phyloP scores from a whole-genome alignment of 805 yeast species.

The Pichia gijzeniarum region DNA sequence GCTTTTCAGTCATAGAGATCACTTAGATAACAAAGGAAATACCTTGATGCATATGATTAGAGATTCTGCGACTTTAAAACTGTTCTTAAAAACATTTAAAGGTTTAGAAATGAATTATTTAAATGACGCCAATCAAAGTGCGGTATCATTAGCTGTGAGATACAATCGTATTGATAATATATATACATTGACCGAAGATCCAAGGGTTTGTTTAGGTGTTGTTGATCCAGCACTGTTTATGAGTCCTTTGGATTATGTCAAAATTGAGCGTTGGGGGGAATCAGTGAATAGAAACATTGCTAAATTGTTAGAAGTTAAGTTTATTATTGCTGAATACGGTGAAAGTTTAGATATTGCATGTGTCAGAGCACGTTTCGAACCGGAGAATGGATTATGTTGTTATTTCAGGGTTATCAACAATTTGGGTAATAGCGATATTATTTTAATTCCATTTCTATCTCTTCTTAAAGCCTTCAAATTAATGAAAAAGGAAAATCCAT shows the following conservation, averaged over 20 bases:
- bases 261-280: constrained; percentile 24
- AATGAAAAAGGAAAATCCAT: constrained; percentile 33
- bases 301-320: constrained; percentile 28
- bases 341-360: constrained; percentile 28
- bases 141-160: constrained; percentile 64
- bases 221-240: constrained; percentile 28
- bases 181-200: constrained; percentile 40
- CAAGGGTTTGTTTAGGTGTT: constrained; percentile 40
- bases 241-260: constrained; percentile 42
- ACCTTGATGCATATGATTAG: constrained; percentile 68
- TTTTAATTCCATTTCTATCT: constrained; percentile 25
- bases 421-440: constrained; percentile 2
- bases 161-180: constrained; percentile 62
- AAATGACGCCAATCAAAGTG: constrained; percentile 56
- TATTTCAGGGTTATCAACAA: constrained; percentile 19
- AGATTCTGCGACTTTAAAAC: constrained; percentile 36
- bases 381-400: constrained; percentile 22
- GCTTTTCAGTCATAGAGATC: constrained; percentile 46
- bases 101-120: constrained; percentile 49
- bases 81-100: constrained; percentile 34
- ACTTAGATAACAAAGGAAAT: constrained; percentile 68
- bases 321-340: constrained; percentile 19
- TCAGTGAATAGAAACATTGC: constrained; percentile 26
- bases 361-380: constrained; percentile 29
- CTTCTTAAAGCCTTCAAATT: constrained; percentile 29